These are phyloP conservation scores for Colletotrichum sp. DNA, from an alignment of 2,329 filamentous ascomycete genomes.

Conservation along the genomic window DNA sequence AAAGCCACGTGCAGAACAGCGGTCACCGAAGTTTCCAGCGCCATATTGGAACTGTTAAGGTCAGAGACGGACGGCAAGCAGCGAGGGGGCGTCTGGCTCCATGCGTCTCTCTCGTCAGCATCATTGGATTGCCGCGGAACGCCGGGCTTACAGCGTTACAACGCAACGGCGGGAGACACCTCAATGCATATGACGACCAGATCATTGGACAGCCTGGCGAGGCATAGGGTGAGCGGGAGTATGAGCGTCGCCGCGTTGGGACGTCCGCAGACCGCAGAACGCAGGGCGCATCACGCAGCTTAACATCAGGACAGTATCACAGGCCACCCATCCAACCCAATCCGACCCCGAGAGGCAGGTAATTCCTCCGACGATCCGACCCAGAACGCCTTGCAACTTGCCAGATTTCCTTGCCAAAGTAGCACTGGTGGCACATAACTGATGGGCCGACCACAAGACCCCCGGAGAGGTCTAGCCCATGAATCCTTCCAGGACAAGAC, in stretches of 20 bases:
- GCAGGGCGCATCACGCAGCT: background rate
- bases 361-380: constrained; percentile 10
- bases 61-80: background rate
- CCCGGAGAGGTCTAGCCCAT: constrained; percentile 5
- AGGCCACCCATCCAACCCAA: background rate
- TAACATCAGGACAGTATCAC: background rate
- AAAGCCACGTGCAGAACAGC: background rate
- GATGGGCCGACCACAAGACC: background rate
- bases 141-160: background rate
- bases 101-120: background rate
- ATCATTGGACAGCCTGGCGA: background rate
- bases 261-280: background rate
- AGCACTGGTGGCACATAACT: background rate
- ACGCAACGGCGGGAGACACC: background rate
- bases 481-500: background rate
- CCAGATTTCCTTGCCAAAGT: background rate
- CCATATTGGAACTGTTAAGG: background rate
- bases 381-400: background rate
- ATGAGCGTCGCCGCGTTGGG: constrained; percentile 1
- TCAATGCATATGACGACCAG: background rate
- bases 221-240: background rate
- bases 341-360: background rate
- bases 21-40: background rate
- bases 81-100: background rate
- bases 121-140: background rate